Conservation (phyloP, 371 early-diverging fungal species). For the Mucor ambiguus region DNA sequence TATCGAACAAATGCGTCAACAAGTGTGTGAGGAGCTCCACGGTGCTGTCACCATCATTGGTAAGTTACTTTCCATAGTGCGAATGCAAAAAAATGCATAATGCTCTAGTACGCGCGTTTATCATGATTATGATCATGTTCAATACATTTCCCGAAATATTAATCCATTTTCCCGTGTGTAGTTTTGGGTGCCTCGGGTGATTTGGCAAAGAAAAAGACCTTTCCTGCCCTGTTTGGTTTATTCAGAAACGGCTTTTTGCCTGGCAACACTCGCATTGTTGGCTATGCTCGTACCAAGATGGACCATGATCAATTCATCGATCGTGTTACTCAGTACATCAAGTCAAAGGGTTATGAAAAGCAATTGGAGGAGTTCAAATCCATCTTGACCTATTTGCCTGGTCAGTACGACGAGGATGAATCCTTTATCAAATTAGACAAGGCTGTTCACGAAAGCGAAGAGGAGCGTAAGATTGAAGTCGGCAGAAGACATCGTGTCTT, state of each 20-base stretch:
- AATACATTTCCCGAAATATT: slow-evolving; percentile 1
- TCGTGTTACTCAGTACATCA: slow-evolving; percentile 76
- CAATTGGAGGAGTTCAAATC: slow-evolving; percentile 25
- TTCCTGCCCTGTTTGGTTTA: slow-evolving; percentile 93
- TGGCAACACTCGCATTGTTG: slow-evolving; percentile 78
- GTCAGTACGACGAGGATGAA: slow-evolving; percentile 80
- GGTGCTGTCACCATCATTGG: slow-evolving; percentile 27
- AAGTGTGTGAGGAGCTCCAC: slow-evolving; percentile 23
- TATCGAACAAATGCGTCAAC: slow-evolving; percentile 26
- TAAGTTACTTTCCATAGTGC: slow-evolving; percentile 4
- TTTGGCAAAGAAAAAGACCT: slow-evolving; percentile 97
- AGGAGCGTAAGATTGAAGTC: slow-evolving; percentile 23
- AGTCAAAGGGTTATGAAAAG: slow-evolving; percentile 34
- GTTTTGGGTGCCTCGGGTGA: slow-evolving; percentile 92
- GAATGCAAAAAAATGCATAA: background rate
- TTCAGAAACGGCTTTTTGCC: slow-evolving; percentile 81
- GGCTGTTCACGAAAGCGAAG: slow-evolving; percentile 58
- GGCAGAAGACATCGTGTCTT: slow-evolving; percentile 61
- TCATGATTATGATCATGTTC: background rate
- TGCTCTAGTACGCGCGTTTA: slow-evolving; percentile 1
- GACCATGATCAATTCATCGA: slow-evolving; percentile 74
- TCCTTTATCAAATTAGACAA: slow-evolving; percentile 71
- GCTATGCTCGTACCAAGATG: slow-evolving; percentile 94
- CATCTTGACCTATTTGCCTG: slow-evolving; percentile 21
- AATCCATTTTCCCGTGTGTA: slow-evolving; percentile 7